Conservation (phyloP, 129 eudicot genomes). For the Helichrysum umbraculigerum region DNA sequence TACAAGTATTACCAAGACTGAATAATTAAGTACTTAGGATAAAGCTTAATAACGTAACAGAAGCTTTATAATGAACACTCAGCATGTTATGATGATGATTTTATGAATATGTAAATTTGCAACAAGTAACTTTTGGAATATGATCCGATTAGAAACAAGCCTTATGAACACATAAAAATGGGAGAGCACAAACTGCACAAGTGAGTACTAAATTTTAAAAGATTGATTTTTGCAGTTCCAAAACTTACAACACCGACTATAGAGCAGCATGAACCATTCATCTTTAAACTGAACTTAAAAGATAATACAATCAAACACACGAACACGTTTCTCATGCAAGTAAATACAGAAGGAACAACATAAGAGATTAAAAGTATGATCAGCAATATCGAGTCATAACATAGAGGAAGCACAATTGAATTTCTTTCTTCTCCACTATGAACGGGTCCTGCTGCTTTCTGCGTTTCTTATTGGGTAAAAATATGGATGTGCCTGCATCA, state of each 20-base stretch:
- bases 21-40: no score
- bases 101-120: no score
- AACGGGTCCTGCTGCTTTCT: constrained; percentile 83
- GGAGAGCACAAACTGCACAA: no score
- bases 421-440: constrained; percentile 38
- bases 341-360: constrained; percentile 22
- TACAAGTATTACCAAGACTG: no score
- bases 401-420: background rate
- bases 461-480: constrained; percentile 80
- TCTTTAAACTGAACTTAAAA: background rate
- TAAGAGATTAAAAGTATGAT: background rate
- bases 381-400: constrained; percentile 1
- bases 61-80: no score
- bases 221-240: background rate
- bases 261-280: background rate
- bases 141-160: no score
- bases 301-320: constrained; percentile 22
- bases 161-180: no score
- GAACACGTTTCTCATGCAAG: constrained; percentile 15
- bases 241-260: background rate
- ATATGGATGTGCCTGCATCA: constrained; percentile 82
- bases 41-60: no score
- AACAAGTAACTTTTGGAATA: no score
- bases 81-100: no score
- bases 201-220: no score